phyloP scores from a whole-genome alignment of 2,329 filamentous ascomycete genomes.

The Cordyceps tenuipes region DNA sequence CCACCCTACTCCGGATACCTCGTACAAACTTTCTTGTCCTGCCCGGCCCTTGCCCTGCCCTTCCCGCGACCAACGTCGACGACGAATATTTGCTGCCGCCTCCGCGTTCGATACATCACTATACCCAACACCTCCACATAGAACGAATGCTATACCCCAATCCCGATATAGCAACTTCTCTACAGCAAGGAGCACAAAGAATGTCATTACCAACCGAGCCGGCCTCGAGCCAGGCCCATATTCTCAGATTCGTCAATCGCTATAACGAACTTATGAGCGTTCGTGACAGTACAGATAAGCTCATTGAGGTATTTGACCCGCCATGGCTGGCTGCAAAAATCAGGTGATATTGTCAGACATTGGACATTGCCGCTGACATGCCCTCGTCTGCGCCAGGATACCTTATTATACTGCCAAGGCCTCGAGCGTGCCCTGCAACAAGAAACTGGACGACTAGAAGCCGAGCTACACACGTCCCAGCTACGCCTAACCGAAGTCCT shows the following conservation, averaged over 20 bases:
- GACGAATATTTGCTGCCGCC: neutral
- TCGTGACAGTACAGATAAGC: slow-evolving; percentile 10
- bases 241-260: slow-evolving; percentile 10
- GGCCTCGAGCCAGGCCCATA: neutral
- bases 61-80: neutral
- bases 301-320: slow-evolving; percentile 4
- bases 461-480: slow-evolving; percentile 34
- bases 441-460: slow-evolving; percentile 35
- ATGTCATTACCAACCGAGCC: neutral
- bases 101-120: neutral
- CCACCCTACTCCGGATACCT: neutral
- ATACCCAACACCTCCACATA: neutral
- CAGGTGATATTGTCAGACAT: neutral
- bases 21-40: neutral
- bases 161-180: neutral
- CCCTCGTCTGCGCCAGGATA: slow-evolving; percentile 28
- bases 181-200: neutral
- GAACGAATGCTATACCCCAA: neutral
- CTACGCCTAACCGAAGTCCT: slow-evolving; percentile 45
- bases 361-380: neutral
- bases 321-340: neutral
- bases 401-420: slow-evolving; percentile 36
- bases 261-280: slow-evolving; percentile 9
- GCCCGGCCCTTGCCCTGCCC: neutral
- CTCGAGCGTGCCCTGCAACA: slow-evolving; percentile 34